Conservation (phyloP, 495 filamentous ascomycete species). For the Trichoderma orchidacearum region DNA sequence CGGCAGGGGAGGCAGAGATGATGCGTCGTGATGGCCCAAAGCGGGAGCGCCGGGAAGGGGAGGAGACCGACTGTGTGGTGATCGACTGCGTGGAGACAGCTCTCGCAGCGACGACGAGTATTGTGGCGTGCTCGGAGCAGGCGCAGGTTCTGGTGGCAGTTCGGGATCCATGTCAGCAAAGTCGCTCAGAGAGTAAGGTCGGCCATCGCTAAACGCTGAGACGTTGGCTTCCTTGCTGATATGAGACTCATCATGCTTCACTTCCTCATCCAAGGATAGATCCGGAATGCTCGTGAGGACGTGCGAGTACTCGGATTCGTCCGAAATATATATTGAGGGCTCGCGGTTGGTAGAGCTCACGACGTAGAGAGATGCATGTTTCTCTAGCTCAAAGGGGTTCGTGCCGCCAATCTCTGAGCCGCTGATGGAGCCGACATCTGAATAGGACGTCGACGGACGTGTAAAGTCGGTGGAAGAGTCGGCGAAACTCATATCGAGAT, state of each 20-base stretch:
- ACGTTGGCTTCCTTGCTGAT: not conserved
- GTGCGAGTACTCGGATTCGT: conserved; percentile 27
- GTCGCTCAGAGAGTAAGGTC: conserved; percentile 1
- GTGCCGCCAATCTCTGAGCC: conserved; percentile 31
- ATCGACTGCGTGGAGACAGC: not conserved
- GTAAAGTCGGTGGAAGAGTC: conserved; percentile 21
- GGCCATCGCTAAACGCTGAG: not conserved
- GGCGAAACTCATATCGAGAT: conserved; percentile 36
- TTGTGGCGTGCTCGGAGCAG: not conserved
- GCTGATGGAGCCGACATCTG: conserved; percentile 29
- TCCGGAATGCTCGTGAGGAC: conserved; percentile 7
- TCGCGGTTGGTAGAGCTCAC: conserved; percentile 20
- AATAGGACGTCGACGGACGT: conserved; percentile 40
- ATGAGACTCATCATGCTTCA: conserved; percentile 3
- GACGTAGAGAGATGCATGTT: conserved; percentile 35
- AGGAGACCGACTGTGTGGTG: not conserved
- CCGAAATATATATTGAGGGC: conserved; percentile 37
- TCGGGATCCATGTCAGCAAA: conserved; percentile 4
- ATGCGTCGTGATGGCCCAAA: not conserved
- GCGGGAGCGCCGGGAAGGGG: not conserved
- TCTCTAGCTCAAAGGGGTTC: conserved; percentile 41
- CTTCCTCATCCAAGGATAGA: not conserved
- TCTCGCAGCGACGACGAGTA: not conserved
- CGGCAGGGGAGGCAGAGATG: conserved; percentile 17
- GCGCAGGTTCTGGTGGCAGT: not conserved